phyloP scores from a whole-genome alignment of 495 filamentous ascomycete species.

The Podospora pseudoanserina region DNA sequence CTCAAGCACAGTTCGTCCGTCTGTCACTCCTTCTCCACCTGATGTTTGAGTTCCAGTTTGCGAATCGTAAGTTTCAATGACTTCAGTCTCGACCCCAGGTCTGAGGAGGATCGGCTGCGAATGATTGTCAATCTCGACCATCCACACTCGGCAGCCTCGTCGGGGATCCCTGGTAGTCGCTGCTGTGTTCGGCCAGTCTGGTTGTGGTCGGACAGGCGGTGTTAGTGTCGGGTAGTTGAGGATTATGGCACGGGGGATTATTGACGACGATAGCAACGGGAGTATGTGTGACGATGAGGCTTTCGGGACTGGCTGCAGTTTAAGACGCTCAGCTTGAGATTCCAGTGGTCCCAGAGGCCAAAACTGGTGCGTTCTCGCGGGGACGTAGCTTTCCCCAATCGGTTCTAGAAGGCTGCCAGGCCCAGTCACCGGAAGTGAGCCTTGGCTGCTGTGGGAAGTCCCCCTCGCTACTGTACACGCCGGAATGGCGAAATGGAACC shows the following conservation, averaged over 20 bases:
- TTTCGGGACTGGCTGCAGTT: conserved; percentile 21
- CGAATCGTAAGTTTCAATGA: not conserved
- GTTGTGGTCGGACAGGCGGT: not conserved
- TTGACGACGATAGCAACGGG: not conserved
- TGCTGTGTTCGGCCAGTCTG: conserved; percentile 5
- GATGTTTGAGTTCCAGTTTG: not conserved
- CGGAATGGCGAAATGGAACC: conserved; percentile 5
- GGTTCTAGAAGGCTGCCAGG: conserved; percentile 19
- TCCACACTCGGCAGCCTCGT: not conserved
- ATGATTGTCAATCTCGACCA: conserved; percentile 1
- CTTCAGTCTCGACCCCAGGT: not conserved
- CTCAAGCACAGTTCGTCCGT: not conserved
- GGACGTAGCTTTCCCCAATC: conserved; percentile 20
- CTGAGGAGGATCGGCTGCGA: not conserved
- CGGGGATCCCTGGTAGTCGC: not conserved
- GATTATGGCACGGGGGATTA: not conserved
- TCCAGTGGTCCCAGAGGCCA: not conserved
- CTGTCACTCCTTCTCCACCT: not conserved
- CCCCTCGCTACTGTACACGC: conserved; percentile 4
- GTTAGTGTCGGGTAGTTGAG: not conserved
- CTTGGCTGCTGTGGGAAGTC: conserved; percentile 4
- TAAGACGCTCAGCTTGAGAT: conserved; percentile 15
- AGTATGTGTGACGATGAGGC: conserved; percentile 15
- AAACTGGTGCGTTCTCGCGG: conserved; percentile 7
- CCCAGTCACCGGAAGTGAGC: conserved; percentile 15